These are phyloP conservation scores for Picochlorum sp. DNA, from an alignment of 139 green algal species.

Conservation along the genomic window DNA sequence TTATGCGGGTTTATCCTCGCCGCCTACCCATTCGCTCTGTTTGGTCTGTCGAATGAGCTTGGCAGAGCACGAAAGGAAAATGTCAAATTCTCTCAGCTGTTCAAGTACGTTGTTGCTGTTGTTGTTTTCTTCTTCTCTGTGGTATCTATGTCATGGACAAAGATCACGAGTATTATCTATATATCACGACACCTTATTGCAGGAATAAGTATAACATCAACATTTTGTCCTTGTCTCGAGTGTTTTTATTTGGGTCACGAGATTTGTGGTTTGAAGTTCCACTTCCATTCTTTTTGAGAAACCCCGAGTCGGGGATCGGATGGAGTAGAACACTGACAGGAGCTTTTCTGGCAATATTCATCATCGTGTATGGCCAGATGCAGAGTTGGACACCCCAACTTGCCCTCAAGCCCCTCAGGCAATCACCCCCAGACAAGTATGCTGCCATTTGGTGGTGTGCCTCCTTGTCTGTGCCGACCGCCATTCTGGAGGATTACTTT, in stretches of 20 bases:
- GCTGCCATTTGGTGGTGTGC: slow-evolving; percentile 56
- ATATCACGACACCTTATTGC: not conserved
- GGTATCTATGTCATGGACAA: not conserved
- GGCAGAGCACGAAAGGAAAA: slow-evolving; percentile 60
- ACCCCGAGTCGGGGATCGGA: slow-evolving; percentile 46
- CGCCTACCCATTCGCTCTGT: slow-evolving; percentile 63
- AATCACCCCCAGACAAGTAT: slow-evolving; percentile 69
- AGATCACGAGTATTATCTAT: not conserved
- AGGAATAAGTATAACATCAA: slow-evolving; percentile 61
- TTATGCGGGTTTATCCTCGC: slow-evolving; percentile 51
- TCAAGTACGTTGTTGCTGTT: slow-evolving; percentile 23
- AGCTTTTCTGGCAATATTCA: slow-evolving; percentile 46
- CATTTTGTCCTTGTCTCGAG: slow-evolving; percentile 51
- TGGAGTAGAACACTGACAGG: slow-evolving; percentile 52
- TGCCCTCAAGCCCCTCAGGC: slow-evolving; percentile 57
- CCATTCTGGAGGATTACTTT: slow-evolving; percentile 50
- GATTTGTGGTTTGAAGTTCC: slow-evolving; percentile 86
- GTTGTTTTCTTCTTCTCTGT: not conserved
- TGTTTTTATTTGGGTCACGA: slow-evolving; percentile 61
- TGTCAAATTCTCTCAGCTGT: slow-evolving; percentile 45
- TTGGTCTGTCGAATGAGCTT: slow-evolving; percentile 46
- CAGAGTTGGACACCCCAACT: slow-evolving; percentile 70
- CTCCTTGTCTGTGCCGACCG: slow-evolving; percentile 39
- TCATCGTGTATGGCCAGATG: slow-evolving; percentile 63
- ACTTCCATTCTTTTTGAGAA: slow-evolving; percentile 78